Base-by-base conservation (phyloP, 2,329 filamentous ascomycete species). In the Trichoderma afroharzianum region DNA sequence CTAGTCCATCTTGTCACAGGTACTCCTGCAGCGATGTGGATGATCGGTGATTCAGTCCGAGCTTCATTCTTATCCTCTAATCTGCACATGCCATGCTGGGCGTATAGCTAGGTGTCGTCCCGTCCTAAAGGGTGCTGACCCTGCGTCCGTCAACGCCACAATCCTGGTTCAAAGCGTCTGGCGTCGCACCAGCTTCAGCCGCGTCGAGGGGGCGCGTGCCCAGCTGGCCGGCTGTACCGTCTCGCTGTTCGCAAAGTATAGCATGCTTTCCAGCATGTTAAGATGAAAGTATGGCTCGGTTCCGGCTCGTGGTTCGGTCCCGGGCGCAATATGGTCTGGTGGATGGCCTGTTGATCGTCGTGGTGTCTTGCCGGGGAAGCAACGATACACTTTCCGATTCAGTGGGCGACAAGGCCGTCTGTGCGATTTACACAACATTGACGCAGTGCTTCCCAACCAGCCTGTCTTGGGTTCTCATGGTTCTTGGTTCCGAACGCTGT, bases 41-140 rank as follows among this genome's bases (percentile, higher is more conserved):
- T 70, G 68, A 70, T 70, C 39, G 58, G 53, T 53, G 71, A 72
- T 72, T 68, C 66, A 61, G 66, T 61, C 53, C 50, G 59, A 47
- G 53, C 53, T 68, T 69, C 70, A 64, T 18, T 39, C 32, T 9
- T 57, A 24, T 33, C 30, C 36, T 47, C 26, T 28, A 33, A 50
- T 39, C 50, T 50, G 58, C 50, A 24, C 30, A 28, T 68, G 55
- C 39, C 30, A 28, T 68, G 55, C 39, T 59, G 66, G 57, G 57
- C 53, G 36, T 61, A 32, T 57, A 58, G 63, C 32, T 24, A 55
- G 7, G 58, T n/a, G 58, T n/a, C 36, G 15, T 39, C 28, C 24
- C 26, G 36, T 21, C 24, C 21, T 15, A 26, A 26, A 50, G n/a
- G 55, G 24, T 21, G 66, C 66, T 58, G 64, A n/a, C 26, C 57